Evolutionary conservation across 2,329 filamentous ascomycete genomes (phyloP).

Genomic region (Aureobasidium mangrovei): DNA sequence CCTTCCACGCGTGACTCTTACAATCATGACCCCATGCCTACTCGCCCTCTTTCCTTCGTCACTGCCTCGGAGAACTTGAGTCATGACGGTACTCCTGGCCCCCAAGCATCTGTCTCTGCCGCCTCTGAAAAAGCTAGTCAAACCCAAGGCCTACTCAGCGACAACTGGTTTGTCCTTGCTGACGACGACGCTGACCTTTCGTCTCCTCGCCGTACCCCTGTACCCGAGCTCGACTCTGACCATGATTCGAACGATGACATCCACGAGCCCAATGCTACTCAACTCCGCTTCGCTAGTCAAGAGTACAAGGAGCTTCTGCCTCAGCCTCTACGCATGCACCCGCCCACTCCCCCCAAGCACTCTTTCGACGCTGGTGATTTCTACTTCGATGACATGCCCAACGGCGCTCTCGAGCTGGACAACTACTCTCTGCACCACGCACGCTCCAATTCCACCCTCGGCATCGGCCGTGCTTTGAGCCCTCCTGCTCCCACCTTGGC

Average conservation of each 20-base stretch:
- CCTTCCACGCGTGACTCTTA: not conserved
- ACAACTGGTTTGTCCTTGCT: conserved; percentile 40
- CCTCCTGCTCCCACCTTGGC: conserved; percentile 5
- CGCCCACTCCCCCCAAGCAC: conserved; percentile 31
- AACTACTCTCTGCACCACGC: conserved; percentile 12
- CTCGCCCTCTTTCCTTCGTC: conserved; percentile 12
- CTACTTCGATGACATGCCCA: conserved; percentile 15
- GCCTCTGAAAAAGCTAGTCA: conserved; percentile 19
- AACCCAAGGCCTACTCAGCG: conserved; percentile 32
- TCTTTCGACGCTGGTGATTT: not conserved
- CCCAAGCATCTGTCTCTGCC: conserved; percentile 17
- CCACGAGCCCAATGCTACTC: conserved; percentile 7
- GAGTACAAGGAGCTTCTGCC: conserved; percentile 23
- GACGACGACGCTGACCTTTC: conserved; percentile 23
- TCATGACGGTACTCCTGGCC: conserved; percentile 6
- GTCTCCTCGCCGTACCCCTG: conserved; percentile 17
- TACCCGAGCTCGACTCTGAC: conserved; percentile 18
- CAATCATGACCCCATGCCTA: conserved; percentile 14
- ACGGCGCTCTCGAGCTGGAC: conserved; percentile 15
- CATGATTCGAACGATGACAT: conserved; percentile 20
- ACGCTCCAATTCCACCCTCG: conserved; percentile 1
- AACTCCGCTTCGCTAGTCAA: conserved; percentile 9
- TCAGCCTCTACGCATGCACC: conserved; percentile 40
- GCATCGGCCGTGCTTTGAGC: conserved; percentile 26
- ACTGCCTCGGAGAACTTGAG: conserved; percentile 4